Percentiles rank a stretch among this genome's conserved stretches.
Evolutionary conservation across 1,139 yeast genomes (phyloP).

Genomic region (Blastobotrys elegans): DNA sequence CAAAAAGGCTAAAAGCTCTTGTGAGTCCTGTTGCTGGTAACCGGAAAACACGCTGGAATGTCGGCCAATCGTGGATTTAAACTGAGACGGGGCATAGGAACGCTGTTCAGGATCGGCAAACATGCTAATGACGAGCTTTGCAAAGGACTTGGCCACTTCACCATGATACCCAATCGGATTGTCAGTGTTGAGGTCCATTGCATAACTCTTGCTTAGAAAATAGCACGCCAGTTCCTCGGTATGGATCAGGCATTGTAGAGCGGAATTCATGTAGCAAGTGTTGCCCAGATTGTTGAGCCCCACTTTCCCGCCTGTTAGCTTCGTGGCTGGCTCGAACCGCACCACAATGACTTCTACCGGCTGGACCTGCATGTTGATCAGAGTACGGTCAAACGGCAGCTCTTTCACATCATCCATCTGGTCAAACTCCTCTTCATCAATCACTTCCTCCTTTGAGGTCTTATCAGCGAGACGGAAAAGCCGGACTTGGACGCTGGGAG

Average conservation of each 20-base stretch:
- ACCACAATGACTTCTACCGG: slow-evolving; percentile 4
- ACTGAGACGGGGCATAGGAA: slow-evolving; percentile 59
- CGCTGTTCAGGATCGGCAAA: slow-evolving; percentile 29
- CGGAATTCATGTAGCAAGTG: slow-evolving; percentile 96
- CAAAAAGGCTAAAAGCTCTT: slow-evolving; percentile 84
- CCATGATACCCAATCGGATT: slow-evolving; percentile 89
- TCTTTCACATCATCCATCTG: not conserved
- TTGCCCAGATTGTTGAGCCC: slow-evolving; percentile 87
- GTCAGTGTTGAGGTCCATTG: slow-evolving; percentile 59
- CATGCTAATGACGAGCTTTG: slow-evolving; percentile 42
- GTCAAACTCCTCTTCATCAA: slow-evolving; percentile 2
- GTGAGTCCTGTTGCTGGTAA: slow-evolving; percentile 91
- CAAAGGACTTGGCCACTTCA: slow-evolving; percentile 72
- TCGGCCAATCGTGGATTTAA: slow-evolving; percentile 74
- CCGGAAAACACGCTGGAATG: slow-evolving; percentile 81
- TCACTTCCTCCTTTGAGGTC: not conserved
- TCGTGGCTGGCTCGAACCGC: slow-evolving; percentile 2
- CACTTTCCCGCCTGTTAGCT: slow-evolving; percentile 39
- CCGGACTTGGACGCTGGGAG: slow-evolving; percentile 1
- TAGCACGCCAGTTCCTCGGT: slow-evolving; percentile 79
- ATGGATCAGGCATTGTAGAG: slow-evolving; percentile 84
- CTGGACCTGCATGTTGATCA: slow-evolving; percentile 4
- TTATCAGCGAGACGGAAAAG: slow-evolving; percentile 6
- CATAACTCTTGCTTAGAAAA: slow-evolving; percentile 53
- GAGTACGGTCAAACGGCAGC: not conserved